Evolutionary conservation across 768 basidiomycete species (phyloP), one percentile per base, ranked within the genome.

Genomic region (Dioszegia hungarica): DNA sequence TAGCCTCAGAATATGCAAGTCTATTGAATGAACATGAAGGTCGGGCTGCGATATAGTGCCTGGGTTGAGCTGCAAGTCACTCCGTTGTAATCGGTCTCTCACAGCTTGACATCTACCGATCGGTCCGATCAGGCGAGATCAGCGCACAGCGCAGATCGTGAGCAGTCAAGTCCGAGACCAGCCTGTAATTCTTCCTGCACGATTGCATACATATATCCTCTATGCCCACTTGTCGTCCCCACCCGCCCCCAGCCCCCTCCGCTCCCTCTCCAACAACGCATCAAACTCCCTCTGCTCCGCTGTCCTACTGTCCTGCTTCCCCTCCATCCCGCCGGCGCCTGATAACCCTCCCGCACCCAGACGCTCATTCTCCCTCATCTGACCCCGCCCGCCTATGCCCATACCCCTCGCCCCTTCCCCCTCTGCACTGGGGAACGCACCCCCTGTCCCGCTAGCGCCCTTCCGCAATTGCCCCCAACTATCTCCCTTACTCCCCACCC

Each of bases 211-310:
- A 46, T 28, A 10, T 22, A 15, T 28, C 22, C 11, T 28, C 25
- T 46, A 51, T 6, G 49, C 49, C 49, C 49, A 51, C 22, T 51
- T 41, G 44, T 28, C 34, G 33, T 54, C 53, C 24, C 46, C 54
- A 31, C 36, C 36, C n/a, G 12, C 19, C 37, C 45, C 53, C 29
- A 38, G 20, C 37, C 47, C 65, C 51, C 38, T 51, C 31, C 70
- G 48, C 54, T 72, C 70, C 56, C 55, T 57, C 41, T 72, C 70
- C 54, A 72, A 52, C 65, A 72, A 31, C 46, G 38, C 61, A 33
- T 72, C 70, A 63, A 72, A 72, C 36, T 68, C 64, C 45, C 60
- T 53, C 54, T 63, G 59, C 56, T 72, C 70, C 45, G 49, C 40
- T 17, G 41, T 60, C 36, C 67, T 45, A 36, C 60, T 62, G 22